Evolutionary conservation across 2,329 filamentous ascomycete species (phyloP).

Genomic region (Nectriaceae sp.): DNA sequence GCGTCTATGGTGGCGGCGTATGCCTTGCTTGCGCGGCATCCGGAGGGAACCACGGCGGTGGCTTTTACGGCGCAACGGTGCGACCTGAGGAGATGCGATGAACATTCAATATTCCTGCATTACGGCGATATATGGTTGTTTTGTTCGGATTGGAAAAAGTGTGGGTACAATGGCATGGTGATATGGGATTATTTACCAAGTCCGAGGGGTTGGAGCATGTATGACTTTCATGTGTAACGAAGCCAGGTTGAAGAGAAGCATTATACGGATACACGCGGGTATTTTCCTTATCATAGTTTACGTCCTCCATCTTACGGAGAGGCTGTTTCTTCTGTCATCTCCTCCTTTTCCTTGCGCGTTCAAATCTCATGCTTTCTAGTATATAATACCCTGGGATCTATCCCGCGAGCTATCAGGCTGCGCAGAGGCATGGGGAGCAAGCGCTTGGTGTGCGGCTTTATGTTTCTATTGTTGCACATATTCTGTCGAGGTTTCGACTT

Average conservation of each 20-base stretch:
- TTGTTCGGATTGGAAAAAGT: not conserved
- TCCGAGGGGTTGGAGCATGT: slow-evolving; percentile 8
- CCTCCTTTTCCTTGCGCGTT: not conserved
- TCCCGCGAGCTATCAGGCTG: slow-evolving; percentile 10
- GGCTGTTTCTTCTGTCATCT: slow-evolving; percentile 9
- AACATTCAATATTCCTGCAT: slow-evolving; percentile 5
- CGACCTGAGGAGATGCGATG: slow-evolving; percentile 53
- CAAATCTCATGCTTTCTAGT: slow-evolving; percentile 11
- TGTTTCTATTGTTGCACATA: slow-evolving; percentile 13
- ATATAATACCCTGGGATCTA: slow-evolving; percentile 20
- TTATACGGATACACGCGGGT: slow-evolving; percentile 8
- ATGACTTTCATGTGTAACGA: slow-evolving; percentile 1
- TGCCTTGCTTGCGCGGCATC: slow-evolving; percentile 57
- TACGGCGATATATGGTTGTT: not conserved
- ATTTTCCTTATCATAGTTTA: slow-evolving; percentile 12
- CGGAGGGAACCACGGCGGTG: slow-evolving; percentile 43
- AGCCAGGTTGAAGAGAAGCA: not conserved
- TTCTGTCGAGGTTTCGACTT: slow-evolving; percentile 13
- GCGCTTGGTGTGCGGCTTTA: slow-evolving; percentile 12
- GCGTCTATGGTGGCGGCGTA: slow-evolving; percentile 59
- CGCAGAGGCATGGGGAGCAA: slow-evolving; percentile 5
- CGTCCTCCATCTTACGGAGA: slow-evolving; percentile 4
- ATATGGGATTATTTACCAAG: slow-evolving; percentile 7
- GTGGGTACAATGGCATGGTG: slow-evolving; percentile 1
- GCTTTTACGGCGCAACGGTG: slow-evolving; percentile 57